phyloP scores from a whole-genome alignment of 805 yeast species.

The Ogataea pini region DNA sequence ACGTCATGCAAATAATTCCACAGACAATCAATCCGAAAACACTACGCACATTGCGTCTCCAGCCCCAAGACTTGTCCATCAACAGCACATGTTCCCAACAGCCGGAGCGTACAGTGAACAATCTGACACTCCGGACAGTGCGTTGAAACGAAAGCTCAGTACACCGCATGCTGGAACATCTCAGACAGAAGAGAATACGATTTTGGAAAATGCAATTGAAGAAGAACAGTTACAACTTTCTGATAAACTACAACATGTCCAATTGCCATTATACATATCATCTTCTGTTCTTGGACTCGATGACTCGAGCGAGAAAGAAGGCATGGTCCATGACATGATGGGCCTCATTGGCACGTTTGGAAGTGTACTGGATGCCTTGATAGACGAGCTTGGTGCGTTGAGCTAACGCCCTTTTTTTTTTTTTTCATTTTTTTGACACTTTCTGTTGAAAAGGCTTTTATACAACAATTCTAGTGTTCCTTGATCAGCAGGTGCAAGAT shows the following conservation, averaged over 20 bases:
- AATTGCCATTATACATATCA: conserved; percentile 8
- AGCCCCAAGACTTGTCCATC: conserved; percentile 7
- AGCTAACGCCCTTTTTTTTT: neutral
- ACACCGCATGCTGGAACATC: neutral
- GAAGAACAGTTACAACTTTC: conserved; percentile 4
- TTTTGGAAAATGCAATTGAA: neutral
- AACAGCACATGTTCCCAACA: neutral
- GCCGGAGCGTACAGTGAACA: neutral
- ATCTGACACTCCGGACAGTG: conserved; percentile 3
- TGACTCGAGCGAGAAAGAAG: conserved; percentile 13
- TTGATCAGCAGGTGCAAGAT: neutral
- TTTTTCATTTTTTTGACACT: neutral
- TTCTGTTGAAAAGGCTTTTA: neutral
- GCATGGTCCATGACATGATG: conserved; percentile 19
- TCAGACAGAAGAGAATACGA: neutral
- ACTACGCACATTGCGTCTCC: conserved; percentile 11
- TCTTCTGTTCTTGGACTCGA: conserved; percentile 4
- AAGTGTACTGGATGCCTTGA: conserved; percentile 31
- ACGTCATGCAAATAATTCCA: conserved; percentile 1
- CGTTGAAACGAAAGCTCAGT: neutral
- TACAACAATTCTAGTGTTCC: neutral
- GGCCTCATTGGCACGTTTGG: conserved; percentile 30
- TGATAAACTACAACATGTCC: conserved; percentile 10
- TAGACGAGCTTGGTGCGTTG: conserved; percentile 26
- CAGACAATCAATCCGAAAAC: neutral